These are phyloP conservation scores for Apiotrichum gamsii DNA, from an alignment of 1,284 basidiomycete species.

Conservation along the genomic window DNA sequence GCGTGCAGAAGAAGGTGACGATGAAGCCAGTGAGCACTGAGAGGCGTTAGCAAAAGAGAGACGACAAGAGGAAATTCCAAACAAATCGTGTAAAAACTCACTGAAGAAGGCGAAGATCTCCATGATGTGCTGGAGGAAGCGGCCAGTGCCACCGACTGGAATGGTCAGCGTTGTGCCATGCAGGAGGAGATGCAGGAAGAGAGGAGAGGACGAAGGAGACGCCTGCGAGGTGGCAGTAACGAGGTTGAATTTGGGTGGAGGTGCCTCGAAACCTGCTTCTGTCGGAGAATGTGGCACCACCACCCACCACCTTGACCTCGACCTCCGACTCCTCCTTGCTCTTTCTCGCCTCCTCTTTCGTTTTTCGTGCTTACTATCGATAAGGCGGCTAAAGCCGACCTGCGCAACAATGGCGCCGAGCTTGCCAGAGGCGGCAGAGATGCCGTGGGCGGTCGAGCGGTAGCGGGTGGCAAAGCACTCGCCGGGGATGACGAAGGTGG, in stretches of 20 bases:
- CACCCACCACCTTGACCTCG: too few species aligned
- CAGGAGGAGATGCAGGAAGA: too few species aligned
- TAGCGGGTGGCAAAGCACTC: conserved; percentile 83
- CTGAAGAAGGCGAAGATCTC: not conserved
- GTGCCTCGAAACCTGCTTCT: too few species aligned
- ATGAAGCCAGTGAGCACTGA: conserved; percentile 72
- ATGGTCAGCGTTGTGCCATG: too few species aligned
- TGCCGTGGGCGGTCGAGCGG: conserved; percentile 75
- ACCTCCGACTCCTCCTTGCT: too few species aligned
- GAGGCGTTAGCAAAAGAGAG: too few species aligned
- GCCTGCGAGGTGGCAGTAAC: too few species aligned
- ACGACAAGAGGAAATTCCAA: conserved; percentile 60
- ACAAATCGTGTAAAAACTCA: conserved; percentile 34
- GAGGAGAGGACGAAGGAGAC: too few species aligned
- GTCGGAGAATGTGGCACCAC: too few species aligned
- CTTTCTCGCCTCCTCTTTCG: too few species aligned
- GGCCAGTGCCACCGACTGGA: conserved; percentile 58
- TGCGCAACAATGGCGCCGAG: conserved; percentile 77
- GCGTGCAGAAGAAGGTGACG: conserved; percentile 65
- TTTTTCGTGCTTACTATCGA: too few species aligned
- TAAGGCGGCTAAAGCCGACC: conserved; percentile 66
- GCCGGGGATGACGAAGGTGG: conserved; percentile 73
- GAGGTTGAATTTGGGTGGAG: too few species aligned
- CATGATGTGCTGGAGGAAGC: conserved; percentile 49
- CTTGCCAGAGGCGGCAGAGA: conserved; percentile 75